Conservation (phyloP, 306 rosid species). For the Lagenaria siceraria region DNA sequence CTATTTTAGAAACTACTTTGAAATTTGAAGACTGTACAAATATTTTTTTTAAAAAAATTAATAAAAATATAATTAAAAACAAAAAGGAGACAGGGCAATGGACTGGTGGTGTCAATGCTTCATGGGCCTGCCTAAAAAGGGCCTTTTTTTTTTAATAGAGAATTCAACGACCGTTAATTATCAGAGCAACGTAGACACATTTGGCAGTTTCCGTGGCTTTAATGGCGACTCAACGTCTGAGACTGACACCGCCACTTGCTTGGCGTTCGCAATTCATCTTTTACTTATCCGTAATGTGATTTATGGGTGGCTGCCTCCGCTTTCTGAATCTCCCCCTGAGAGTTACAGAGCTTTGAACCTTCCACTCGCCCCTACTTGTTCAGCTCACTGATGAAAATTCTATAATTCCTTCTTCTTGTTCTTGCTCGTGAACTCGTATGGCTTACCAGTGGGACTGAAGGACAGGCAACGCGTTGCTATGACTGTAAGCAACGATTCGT, state of each 20-base stretch:
- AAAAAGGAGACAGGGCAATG: no score
- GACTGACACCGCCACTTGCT: constrained; percentile 2
- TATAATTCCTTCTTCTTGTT: neutral
- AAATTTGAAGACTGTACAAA: no score
- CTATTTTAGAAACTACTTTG: no score
- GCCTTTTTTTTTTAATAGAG: neutral
- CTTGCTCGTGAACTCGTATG: constrained; percentile 4
- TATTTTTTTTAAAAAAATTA: no score
- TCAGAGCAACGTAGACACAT: neutral
- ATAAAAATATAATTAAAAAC: no score
- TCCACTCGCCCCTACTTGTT: neutral
- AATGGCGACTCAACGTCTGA: neutral
- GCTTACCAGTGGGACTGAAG: neutral
- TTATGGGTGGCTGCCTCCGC: neutral
- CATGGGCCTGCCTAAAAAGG: neutral
- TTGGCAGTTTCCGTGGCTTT: neutral
- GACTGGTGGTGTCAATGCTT: neutral
- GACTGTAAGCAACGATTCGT: constrained; percentile 21
- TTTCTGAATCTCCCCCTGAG: neutral
- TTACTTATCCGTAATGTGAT: neutral
- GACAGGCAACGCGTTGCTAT: neutral
- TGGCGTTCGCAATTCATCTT: neutral
- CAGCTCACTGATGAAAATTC: neutral
- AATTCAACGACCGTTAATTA: neutral
- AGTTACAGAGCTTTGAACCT: neutral